Evolutionary conservation across 345 rosid species (phyloP), one percentile per base, ranked within the genome.

Genomic region (Rhodamnia argentea): DNA sequence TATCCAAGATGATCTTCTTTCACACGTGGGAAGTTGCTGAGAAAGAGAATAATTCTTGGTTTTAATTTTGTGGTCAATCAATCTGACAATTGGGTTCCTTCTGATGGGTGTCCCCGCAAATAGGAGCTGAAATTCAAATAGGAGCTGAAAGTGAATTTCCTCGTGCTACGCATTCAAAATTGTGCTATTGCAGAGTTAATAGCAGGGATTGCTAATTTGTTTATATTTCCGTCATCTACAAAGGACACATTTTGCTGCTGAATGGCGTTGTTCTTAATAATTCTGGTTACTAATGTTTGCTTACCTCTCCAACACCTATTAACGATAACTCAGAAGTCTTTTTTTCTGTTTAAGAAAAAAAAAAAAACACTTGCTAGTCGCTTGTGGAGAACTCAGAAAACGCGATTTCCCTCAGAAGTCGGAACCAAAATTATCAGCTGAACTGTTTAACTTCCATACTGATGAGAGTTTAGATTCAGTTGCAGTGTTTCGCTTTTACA

Each of bases 381-480:
- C 47, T 70, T 0, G 7, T 70, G 78, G 78, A 2, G 78, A 70
- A 70, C 44, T 32, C 78, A 18, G 78, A 70, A 32, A 10, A 70
- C 2, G 24, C 13, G 0, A 70, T 70, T 18, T 18, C 1, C 78
- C 47, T 70, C 16, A 37, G 32, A 70, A 32, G 47, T 32, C 6
- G 3, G 47, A 16, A 70, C 32, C 78, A 70, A 64, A 32, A 18
- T 37, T 70, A 37, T 70, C 7, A 18, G 47, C 78, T 9, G 13
- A 15, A 62, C 0, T 32, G 29, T 62, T 62, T 62, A 29, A 62
- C 22, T 62, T 10, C 37, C 0, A 5, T 62, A 15, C 0, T 0
- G 75, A 62, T 62, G 75, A 70, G 47, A 32, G 22, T 27, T n/a
- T 64, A 70, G 78, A 32, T 18, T 32, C 24, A 70, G 78, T 70